These are phyloP conservation scores for Leccinum sublutescens DNA, from an alignment of 768 basidiomycete species.

Conservation along the genomic window DNA sequence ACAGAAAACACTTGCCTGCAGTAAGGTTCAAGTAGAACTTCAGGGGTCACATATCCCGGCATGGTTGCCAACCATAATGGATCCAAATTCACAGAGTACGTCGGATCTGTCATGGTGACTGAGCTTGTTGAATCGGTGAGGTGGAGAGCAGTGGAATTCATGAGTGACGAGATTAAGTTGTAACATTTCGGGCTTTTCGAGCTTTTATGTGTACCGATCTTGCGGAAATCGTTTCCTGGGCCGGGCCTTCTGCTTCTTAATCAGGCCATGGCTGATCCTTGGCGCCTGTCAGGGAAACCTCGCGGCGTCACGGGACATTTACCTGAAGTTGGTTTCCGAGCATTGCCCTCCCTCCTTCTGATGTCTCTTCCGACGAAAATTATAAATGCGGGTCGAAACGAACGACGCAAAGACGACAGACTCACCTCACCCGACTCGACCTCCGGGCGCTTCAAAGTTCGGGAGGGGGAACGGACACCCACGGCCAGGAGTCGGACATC, in stretches of 20 bases:
- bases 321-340: not conserved
- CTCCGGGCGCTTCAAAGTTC: not conserved
- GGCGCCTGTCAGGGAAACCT: not conserved
- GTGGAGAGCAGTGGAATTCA: not conserved
- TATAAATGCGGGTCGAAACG: not conserved
- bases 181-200: fast-evolving
- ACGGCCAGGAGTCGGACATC: not conserved
- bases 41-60: not conserved
- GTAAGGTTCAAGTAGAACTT: not conserved
- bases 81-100: no score
- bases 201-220: not conserved
- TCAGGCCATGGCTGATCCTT: not conserved
- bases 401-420: not conserved
- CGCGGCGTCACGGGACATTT: not conserved
- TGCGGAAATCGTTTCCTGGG: no score
- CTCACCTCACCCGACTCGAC: not conserved
- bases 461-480: not conserved
- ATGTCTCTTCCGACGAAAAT: not conserved
- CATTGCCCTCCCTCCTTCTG: not conserved
- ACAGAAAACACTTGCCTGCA: not conserved
- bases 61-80: not conserved
- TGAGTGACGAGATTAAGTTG: not conserved
- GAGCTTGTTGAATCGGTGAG: not conserved
- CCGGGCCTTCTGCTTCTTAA: not conserved
- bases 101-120: no score